phyloP scores from a whole-genome alignment of 2,329 filamentous ascomycete genomes.

The Gaeumannomyces sp. region DNA sequence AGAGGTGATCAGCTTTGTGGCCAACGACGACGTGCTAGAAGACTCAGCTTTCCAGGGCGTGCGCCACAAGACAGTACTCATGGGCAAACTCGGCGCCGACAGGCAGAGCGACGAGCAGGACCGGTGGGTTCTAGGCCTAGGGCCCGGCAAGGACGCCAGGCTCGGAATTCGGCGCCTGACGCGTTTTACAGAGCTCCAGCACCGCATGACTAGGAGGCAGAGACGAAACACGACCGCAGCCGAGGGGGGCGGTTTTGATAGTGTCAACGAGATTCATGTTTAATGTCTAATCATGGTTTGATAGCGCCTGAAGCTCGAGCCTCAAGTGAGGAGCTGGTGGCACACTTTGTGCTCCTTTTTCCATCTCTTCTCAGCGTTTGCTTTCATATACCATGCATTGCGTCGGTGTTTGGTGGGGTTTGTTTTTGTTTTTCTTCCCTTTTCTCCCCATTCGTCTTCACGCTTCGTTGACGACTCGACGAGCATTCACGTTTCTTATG shows the following conservation, averaged over 20 bases:
- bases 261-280: not conserved
- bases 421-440: not conserved
- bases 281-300: not conserved
- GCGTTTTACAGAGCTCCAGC: slow-evolving; percentile 37
- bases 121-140: slow-evolving; percentile 46
- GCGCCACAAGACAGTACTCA: slow-evolving; percentile 58
- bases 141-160: slow-evolving; percentile 27
- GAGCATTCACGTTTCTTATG: not conserved
- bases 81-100: slow-evolving; percentile 58
- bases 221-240: not conserved
- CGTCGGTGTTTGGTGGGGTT: not conserved
- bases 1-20: slow-evolving; percentile 71
- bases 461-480: not conserved
- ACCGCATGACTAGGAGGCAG: slow-evolving; percentile 21
- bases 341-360: not conserved
- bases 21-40: slow-evolving; percentile 62
- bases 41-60: slow-evolving; percentile 67
- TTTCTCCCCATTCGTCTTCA: not conserved
- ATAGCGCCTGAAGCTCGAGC: not conserved
- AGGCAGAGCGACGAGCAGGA: slow-evolving; percentile 39
- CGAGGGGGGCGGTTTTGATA: not conserved
- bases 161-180: slow-evolving; percentile 39
- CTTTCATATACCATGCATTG: not conserved
- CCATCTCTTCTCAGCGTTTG: not conserved
- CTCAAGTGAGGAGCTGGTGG: not conserved